These are phyloP conservation scores for Nematocida ironsii DNA, from an alignment of 371 early-diverging fungal genomes.

Conservation along the genomic window DNA sequence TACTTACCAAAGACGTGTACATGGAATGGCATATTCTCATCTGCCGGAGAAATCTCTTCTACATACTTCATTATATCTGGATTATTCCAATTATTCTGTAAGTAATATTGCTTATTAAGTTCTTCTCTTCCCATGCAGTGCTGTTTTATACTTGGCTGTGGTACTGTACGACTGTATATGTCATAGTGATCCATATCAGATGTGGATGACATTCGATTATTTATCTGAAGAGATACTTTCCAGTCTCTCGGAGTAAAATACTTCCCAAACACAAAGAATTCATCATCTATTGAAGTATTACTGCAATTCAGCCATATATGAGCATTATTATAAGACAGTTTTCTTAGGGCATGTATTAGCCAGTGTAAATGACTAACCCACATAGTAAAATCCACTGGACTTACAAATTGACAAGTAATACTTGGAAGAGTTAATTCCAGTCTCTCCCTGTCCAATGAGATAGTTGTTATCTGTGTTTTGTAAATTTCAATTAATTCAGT, in stretches of 20 bases:
- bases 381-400: no score
- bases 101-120: constrained; percentile 6
- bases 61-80: neutral
- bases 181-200: neutral
- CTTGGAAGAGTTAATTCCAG: no score
- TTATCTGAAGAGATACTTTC: constrained; percentile 1
- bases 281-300: neutral
- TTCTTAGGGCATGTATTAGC: no score
- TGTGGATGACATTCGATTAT: neutral
- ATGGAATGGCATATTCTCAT: neutral
- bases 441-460: no score
- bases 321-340: no score
- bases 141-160: neutral
- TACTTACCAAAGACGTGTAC: constrained; percentile 8
- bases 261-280: constrained; percentile 3
- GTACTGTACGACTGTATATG: neutral
- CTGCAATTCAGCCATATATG: no score
- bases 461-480: neutral
- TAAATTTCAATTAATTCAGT: neutral
- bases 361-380: no score
- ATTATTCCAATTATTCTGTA: constrained; percentile 19
- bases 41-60: neutral
- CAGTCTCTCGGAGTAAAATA: constrained; percentile 14
- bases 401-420: no score
- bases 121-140: constrained; percentile 12